phyloP scores from a whole-genome alignment of 306 rosid species.

The Dryas octopetala region DNA sequence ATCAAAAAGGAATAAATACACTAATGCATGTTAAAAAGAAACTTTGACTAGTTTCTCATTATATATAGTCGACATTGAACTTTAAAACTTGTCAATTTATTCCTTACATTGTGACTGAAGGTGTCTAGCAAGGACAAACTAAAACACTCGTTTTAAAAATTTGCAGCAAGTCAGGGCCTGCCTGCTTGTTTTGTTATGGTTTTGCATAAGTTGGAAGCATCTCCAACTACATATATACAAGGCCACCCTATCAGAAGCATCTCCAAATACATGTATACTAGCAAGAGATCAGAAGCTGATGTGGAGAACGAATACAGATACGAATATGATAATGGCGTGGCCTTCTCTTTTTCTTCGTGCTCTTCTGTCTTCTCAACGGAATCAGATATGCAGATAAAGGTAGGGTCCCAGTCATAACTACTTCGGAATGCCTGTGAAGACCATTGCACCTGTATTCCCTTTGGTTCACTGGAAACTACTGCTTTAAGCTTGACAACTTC shows the following conservation, averaged over 20 bases:
- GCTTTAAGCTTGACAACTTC: no score
- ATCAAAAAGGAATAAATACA: no score
- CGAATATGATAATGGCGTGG: constrained; percentile 86
- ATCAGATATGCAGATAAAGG: background rate
- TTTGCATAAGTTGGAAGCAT: constrained; percentile 27
- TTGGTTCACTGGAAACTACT: constrained; percentile 70
- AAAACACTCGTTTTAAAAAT: no score
- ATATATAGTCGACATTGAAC: no score
- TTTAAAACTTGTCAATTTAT: no score
- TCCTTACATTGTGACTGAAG: no score
- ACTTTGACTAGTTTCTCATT: no score
- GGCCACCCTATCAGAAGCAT: constrained; percentile 99
- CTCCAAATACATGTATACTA: constrained; percentile 84
- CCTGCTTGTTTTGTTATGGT: no score
- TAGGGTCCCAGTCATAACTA: constrained; percentile 92
- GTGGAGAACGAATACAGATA: constrained; percentile 78
- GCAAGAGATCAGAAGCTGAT: constrained; percentile 87
- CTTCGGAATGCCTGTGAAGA: constrained; percentile 92
- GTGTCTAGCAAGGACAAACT: no score
- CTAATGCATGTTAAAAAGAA: no score
- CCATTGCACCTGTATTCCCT: constrained; percentile 93
- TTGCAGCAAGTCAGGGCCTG: no score
- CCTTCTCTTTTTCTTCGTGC: constrained; percentile 60
- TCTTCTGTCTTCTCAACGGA: constrained; percentile 34
- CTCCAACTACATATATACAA: no score